Base-by-base conservation (phyloP, 495 filamentous ascomycete genomes). In the Lentithecium fluviatile region DNA sequence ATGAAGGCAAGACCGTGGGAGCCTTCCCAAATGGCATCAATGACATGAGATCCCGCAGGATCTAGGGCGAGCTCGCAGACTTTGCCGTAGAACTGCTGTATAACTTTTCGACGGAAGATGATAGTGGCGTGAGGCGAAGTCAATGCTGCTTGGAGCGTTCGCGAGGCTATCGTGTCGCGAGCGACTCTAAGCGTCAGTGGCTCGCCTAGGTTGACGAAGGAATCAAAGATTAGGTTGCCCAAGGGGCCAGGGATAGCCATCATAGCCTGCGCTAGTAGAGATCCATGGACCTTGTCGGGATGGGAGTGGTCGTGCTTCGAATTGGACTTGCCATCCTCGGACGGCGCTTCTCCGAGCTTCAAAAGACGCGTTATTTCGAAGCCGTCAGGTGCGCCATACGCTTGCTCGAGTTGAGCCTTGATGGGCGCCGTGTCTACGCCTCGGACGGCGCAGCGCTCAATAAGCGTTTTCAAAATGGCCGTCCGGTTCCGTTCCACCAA, bases 401-500 rank as follows among this genome's bases (percentile, higher is more conserved):
- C 81, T 17, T 73, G 60, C 48, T 83, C 74, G 7, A 95, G 74
- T 15, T 82, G 79, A 37, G 78, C 79, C 0, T 86, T 84, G 15
- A 94, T 75, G 12, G 76, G 75, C 19, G 78, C 73, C 1, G 84
- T 82, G 64, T 90, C 80, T 11, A 86, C 74, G 13, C 72, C 79
- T 69, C 90, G 83, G n/a, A 83, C 80, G 15, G 81, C 72, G 69
- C 89, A 95, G 58, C 91, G 82, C 72, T 97, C 91, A 56, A 97
- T 86, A 34, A 97, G 69, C 3, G 84, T 81, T 67, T 86, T 89
- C 55, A 96, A 79, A 12, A 96, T 85, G 54, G 85, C 83, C 54
- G 88, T 87, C 40, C 91, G 82, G 15, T 83, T 85, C 45, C 87
- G 81, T 49, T 90, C 81, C 36, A 96, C 77, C 20, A 97, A 79